Evolutionary conservation across 768 basidiomycete genomes (phyloP).

Genomic region (Termitomyces sp.): DNA sequence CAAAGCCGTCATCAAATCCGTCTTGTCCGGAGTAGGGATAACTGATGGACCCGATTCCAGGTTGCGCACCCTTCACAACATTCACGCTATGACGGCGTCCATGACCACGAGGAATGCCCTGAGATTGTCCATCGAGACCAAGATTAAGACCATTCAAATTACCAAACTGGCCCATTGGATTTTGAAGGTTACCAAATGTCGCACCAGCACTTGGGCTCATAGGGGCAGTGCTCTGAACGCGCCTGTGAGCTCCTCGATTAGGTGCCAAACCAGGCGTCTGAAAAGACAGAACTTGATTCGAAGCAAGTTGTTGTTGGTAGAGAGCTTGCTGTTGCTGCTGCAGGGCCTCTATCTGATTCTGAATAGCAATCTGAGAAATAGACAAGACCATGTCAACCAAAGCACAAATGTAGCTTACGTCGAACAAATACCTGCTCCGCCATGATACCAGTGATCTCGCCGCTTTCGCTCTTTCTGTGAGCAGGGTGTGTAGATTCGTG

Average conservation of each 20-base stretch:
- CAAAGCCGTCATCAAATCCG: conserved; percentile 77
- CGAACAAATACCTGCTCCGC: conserved; percentile 81
- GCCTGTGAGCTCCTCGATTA: conserved; percentile 61
- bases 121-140: conserved; percentile 59
- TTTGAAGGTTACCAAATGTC: conserved; percentile 42
- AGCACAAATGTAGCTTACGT: conserved; percentile 2
- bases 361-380: conserved; percentile 67
- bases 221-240: conserved; percentile 83
- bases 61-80: conserved; percentile 66
- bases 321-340: conserved; percentile 89
- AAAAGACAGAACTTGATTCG: conserved; percentile 78
- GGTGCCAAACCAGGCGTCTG: conserved; percentile 73
- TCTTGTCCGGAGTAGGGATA: conserved; percentile 53
- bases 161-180: conserved; percentile 66
- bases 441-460: conserved; percentile 87
- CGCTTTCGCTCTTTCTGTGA: conserved; percentile 59
- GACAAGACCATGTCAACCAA: neutral
- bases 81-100: conserved; percentile 90
- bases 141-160: conserved; percentile 46
- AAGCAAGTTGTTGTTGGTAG: conserved; percentile 86
- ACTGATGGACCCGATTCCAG: conserved; percentile 40
- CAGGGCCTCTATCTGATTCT: conserved; percentile 85
- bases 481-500: conserved; percentile 25
- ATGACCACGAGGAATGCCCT: conserved; percentile 75
- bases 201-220: conserved; percentile 42